Evolutionary conservation across 306 rosid genomes (phyloP), one percentile per base, ranked within the genome.

Genomic region (Myrica gale): DNA sequence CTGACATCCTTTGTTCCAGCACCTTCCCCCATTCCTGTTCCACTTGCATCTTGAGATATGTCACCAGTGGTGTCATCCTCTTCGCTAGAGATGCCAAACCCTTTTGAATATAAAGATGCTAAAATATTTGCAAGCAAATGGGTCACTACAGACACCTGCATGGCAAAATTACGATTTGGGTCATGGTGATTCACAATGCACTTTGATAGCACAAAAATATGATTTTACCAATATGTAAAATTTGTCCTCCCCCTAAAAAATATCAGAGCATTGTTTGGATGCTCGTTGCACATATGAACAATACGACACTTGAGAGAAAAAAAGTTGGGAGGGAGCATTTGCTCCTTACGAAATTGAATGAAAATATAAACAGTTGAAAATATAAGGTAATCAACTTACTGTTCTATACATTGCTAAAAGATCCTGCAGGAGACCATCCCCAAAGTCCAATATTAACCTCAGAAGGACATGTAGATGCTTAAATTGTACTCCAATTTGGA

Each of bases 21-120:
- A 78, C 98, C 98, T 74, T 93, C 98, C 26, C 95, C 97, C 95
- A 93, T 89, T 60, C 98, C 98, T 6, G 92, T 93, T 73, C 98
- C 98, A 74, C 71, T 81, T 61, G 82, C 90, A 58, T 88, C 96
- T 79, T 89, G 85, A 69, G 88, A 73, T n/a, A 74, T 32, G 68
- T 87, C 82, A 54, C 19, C 78, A 41, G 79, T 52, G 60, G 74
- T 91, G 72, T 88, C 89, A 1, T 84, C 86, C 52, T 79, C 87
- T 76, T 92, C 93, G 17, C 79, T 54, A 56, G 92, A 78, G 66
- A 77, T 68, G 17, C 89, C 95, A 88, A 87, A 90, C 57, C 97
- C 98, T 67, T 84, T 81, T 0, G 92, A 84, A 84, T 72, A 89
- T 82, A 95, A 81, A 48, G 90, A 74, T 77, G 89, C 88, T 26